Evolutionary conservation across 495 filamentous ascomycete genomes (phyloP).

Genomic region (Aspergillus leporis): DNA sequence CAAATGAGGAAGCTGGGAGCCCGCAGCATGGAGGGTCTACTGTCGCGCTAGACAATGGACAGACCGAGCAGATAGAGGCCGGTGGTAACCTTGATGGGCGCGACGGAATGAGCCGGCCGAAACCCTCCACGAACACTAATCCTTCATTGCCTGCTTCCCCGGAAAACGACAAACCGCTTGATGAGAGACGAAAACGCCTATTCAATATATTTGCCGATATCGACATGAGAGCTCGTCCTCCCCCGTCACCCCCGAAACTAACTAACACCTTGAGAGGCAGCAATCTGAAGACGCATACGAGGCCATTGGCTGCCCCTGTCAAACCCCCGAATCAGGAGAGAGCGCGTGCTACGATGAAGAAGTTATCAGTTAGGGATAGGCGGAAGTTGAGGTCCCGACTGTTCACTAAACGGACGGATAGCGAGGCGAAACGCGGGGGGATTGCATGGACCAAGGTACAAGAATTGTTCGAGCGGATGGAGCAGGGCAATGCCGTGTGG

Average conservation of each 20-base stretch:
- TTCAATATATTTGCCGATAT: slow-evolving; percentile 9
- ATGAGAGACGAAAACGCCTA: not conserved
- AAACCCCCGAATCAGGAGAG: not conserved
- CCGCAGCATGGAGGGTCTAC: not conserved
- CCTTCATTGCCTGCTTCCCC: not conserved
- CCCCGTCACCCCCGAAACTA: not conserved
- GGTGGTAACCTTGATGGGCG: not conserved
- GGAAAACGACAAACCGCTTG: not conserved
- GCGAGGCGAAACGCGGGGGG: not conserved
- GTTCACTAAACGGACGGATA: slow-evolving; percentile 13
- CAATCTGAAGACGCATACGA: not conserved
- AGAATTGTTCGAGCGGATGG: slow-evolving; percentile 25
- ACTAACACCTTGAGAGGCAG: not conserved
- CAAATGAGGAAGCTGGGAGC: not conserved
- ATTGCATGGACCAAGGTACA: slow-evolving; percentile 30
- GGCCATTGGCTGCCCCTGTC: not conserved
- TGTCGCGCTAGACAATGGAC: not conserved
- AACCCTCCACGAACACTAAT: not conserved
- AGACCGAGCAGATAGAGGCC: not conserved
- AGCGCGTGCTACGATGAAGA: not conserved
- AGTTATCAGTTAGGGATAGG: slow-evolving; percentile 25
- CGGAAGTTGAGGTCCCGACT: slow-evolving; percentile 33
- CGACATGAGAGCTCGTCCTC: not conserved
- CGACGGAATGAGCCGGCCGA: not conserved
- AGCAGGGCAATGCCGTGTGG: slow-evolving; percentile 16